These are phyloP conservation scores for Lizonia empirigonia DNA, from an alignment of 2,329 filamentous ascomycete genomes.

Conservation along the genomic window DNA sequence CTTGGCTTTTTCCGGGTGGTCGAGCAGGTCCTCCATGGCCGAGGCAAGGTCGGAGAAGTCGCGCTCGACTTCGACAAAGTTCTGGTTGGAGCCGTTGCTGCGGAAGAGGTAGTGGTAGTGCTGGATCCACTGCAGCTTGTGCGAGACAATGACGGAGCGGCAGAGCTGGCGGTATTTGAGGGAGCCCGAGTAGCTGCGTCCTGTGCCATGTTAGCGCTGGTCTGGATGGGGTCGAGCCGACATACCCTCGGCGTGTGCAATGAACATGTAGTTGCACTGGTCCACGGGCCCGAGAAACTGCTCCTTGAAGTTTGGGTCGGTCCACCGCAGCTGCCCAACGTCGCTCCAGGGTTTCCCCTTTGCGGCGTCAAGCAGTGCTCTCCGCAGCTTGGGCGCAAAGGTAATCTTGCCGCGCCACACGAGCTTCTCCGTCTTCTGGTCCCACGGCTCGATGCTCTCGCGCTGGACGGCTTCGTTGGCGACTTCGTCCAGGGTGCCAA, in stretches of 20 bases:
- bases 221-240: slow-evolving; percentile 14
- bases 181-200: slow-evolving; percentile 56
- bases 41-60: slow-evolving; percentile 41
- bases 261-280: slow-evolving; percentile 61
- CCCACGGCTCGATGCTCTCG: slow-evolving; percentile 39
- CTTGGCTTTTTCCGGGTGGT: slow-evolving; percentile 41
- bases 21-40: slow-evolving; percentile 39
- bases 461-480: slow-evolving; percentile 33
- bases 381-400: slow-evolving; percentile 38
- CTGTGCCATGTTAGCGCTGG: slow-evolving; percentile 29
- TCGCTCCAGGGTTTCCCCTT: slow-evolving; percentile 42
- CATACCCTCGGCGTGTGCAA: slow-evolving; percentile 60
- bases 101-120: slow-evolving; percentile 43
- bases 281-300: slow-evolving; percentile 58
- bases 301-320: slow-evolving; percentile 37
- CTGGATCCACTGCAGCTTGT: slow-evolving; percentile 46
- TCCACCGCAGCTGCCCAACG: slow-evolving; percentile 40
- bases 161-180: slow-evolving; percentile 62
- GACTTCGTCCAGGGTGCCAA: slow-evolving; percentile 39
- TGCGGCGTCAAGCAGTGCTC: slow-evolving; percentile 36
- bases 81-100: slow-evolving; percentile 38
- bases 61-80: slow-evolving; percentile 44
- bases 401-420: slow-evolving; percentile 45
- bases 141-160: slow-evolving; percentile 42
- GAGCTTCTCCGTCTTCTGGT: slow-evolving; percentile 41